A percentile compares a stretch with the other conserved stretches of the same genome.
Conservation (phyloP, 495 filamentous ascomycete genomes). For the Sordaria brevicollis region DNA sequence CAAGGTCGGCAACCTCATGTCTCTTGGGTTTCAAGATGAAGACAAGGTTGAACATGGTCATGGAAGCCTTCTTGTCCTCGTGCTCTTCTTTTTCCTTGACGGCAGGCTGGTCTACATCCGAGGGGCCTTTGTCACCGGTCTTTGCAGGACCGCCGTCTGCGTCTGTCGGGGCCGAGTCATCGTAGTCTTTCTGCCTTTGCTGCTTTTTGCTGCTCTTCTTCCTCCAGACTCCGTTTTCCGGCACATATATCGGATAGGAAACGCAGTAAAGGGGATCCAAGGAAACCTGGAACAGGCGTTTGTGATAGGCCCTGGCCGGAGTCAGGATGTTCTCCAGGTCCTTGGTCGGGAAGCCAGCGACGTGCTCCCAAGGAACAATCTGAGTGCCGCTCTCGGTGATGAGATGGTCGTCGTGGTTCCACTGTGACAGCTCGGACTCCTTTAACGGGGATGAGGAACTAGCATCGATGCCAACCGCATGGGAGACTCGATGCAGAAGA, state of each 20-base stretch:
- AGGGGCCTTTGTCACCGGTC: conserved; percentile 10
- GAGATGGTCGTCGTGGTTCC: conserved; percentile 48
- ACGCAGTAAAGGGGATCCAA: conserved; percentile 78
- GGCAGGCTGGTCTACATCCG: conserved; percentile 23
- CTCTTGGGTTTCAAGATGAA: conserved; percentile 78
- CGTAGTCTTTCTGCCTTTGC: conserved; percentile 12
- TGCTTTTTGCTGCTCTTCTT: conserved; percentile 59
- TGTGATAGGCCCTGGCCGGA: conserved; percentile 70
- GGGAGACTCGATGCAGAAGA: conserved; percentile 23
- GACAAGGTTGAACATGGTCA: conserved; percentile 97
- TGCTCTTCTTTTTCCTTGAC: conserved; percentile 32
- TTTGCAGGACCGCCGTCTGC: conserved; percentile 1
- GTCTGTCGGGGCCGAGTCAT: conserved; percentile 9
- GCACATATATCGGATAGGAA: conserved; percentile 78
- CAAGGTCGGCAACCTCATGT: conserved; percentile 60
- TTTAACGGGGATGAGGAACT: conserved; percentile 23
- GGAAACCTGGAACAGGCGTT: conserved; percentile 75
- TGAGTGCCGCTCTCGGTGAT: conserved; percentile 42
- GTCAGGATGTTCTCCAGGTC: conserved; percentile 78
- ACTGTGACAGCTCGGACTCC: conserved; percentile 33
- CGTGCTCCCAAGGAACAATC: conserved; percentile 62
- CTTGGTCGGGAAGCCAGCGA: conserved; percentile 64
- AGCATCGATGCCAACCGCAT: conserved; percentile 15
- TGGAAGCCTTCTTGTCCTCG: conserved; percentile 47
- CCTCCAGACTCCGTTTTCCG: conserved; percentile 77